Conservation (phyloP, 495 filamentous ascomycete genomes). For the Sordaria brevicollis region DNA sequence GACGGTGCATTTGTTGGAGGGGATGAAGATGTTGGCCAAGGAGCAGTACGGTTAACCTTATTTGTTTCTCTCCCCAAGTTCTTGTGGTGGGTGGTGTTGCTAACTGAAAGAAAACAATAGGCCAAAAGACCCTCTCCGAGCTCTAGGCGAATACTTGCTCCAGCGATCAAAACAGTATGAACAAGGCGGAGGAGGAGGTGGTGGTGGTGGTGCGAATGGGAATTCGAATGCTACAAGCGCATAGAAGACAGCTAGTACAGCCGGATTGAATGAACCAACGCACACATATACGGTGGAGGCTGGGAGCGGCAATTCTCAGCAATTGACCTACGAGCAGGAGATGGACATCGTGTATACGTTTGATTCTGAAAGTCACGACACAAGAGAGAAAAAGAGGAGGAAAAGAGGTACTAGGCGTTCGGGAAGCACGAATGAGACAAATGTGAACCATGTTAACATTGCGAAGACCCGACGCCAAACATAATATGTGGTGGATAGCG, state of each 20-base stretch:
- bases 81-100: background rate
- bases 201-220: background rate
- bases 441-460: no score
- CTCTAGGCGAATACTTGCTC: constrained; percentile 76
- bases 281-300: background rate
- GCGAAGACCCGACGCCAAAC: no score
- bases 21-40: constrained; percentile 78
- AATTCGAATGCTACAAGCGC: background rate
- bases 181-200: constrained; percentile 6
- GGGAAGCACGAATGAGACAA: no score
- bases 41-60: constrained; percentile 56
- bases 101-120: constrained; percentile 18
- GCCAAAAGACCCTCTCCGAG: constrained; percentile 76
- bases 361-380: background rate
- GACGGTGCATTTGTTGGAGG: constrained; percentile 74
- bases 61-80: background rate
- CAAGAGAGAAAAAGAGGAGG: background rate
- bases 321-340: no score
- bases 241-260: background rate
- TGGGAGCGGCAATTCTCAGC: background rate
- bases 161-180: constrained; percentile 72
- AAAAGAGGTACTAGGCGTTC: background rate
- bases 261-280: background rate
- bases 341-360: no score
- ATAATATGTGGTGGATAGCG: no score